A percentile compares a stretch with the other conserved stretches of the same genome.
phyloP scores from a whole-genome alignment of 2,329 filamentous ascomycete genomes.

The Mycosphaerella arachidis region DNA sequence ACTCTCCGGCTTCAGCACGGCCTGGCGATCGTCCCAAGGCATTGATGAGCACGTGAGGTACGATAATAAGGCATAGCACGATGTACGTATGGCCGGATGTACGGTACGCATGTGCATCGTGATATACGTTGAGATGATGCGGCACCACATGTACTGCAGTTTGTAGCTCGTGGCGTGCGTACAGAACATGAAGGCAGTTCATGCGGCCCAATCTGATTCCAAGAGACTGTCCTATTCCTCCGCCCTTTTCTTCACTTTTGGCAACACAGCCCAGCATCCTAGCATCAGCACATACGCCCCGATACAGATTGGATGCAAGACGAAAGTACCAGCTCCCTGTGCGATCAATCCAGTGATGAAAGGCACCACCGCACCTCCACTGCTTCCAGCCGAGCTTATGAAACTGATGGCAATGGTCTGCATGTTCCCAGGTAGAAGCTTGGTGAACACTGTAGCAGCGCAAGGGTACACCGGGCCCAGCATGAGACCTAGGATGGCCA shows the following conservation, averaged over 20 bases:
- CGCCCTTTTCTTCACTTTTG: conserved; percentile 49
- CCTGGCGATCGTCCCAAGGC: background rate
- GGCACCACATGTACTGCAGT: too few relatives aligned
- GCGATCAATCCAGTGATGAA: conserved; percentile 63
- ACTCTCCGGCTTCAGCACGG: background rate
- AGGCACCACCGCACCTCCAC: conserved; percentile 63
- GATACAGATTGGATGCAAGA: conserved; percentile 63
- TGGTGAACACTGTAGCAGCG: conserved; percentile 59
- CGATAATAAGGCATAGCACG: background rate
- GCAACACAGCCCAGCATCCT: conserved; percentile 59
- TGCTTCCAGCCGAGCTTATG: conserved; percentile 65
- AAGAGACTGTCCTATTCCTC: background rate
- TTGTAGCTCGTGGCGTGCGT: too few relatives aligned
- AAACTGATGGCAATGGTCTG: conserved; percentile 62
- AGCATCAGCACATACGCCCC: conserved; percentile 62
- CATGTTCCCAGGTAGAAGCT: conserved; percentile 55
- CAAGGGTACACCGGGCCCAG: conserved; percentile 78
- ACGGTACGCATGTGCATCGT: background rate
- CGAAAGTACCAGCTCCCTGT: conserved; percentile 59
- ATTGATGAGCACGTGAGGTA: background rate
- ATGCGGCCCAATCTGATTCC: background rate
- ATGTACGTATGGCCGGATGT: background rate
- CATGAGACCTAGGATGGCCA: conserved; percentile 62
- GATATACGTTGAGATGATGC: too few relatives aligned
- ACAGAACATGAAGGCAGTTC: too few relatives aligned